Conservation (phyloP, 805 yeast genomes). For the Saccharomycopsis vini region DNA sequence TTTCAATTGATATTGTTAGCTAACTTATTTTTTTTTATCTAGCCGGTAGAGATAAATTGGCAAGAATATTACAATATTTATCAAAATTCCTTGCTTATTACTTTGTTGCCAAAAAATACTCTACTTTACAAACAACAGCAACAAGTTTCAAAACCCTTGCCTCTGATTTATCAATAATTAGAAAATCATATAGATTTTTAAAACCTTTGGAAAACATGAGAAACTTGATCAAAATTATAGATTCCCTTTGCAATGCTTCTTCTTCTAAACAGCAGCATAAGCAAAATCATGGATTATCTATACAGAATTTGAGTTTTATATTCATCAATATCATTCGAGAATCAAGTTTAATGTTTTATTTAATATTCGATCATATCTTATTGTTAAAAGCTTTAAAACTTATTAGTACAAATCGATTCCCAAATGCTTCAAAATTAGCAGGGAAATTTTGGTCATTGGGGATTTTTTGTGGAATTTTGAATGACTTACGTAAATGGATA, state of each 20-base stretch:
- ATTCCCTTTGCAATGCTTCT: background rate
- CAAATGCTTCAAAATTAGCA: slow-evolving; percentile 7
- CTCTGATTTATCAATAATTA: slow-evolving; percentile 11
- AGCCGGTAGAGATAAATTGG: slow-evolving; percentile 18
- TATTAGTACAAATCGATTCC: slow-evolving; percentile 1
- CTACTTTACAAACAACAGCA: background rate
- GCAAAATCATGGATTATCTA: too few species aligned
- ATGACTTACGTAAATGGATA: slow-evolving; percentile 1
- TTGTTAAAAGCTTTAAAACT: slow-evolving; percentile 12
- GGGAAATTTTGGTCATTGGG: slow-evolving; percentile 16
- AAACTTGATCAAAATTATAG: slow-evolving; percentile 8
- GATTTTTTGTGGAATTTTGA: slow-evolving; percentile 7
- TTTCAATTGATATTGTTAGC: too few species aligned
- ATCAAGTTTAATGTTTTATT: slow-evolving; percentile 4
- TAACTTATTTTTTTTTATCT: too few species aligned
- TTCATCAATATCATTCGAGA: slow-evolving; percentile 1
- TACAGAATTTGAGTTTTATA: background rate
- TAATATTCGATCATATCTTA: slow-evolving; percentile 12
- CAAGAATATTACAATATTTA: slow-evolving; percentile 14
- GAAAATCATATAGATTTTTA: slow-evolving; percentile 14
- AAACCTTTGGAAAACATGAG: slow-evolving; percentile 17
- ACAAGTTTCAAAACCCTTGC: background rate
- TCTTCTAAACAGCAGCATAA: too few species aligned
- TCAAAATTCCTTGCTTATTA: slow-evolving; percentile 9
- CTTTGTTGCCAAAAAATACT: background rate